These are phyloP conservation scores for Naganishia albida DNA, from an alignment of 1,284 basidiomycete species.

Conservation along the genomic window DNA sequence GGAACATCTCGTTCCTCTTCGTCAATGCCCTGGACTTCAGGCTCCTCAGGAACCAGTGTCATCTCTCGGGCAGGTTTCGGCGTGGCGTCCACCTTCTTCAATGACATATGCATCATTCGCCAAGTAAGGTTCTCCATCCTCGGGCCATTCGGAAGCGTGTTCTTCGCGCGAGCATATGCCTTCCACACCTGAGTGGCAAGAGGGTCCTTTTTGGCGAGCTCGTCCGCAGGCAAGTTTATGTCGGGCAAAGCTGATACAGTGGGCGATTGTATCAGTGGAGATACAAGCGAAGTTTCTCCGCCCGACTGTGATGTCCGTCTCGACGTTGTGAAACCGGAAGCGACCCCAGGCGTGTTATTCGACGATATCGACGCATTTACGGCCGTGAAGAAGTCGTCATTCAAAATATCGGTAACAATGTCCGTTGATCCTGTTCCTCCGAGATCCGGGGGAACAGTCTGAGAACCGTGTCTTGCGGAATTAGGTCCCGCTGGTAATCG, in stretches of 20 bases:
- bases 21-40: constrained; percentile 38
- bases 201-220: constrained; percentile 68
- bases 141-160: constrained; percentile 82
- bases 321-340: constrained; percentile 26
- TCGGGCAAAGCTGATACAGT: constrained; percentile 12
- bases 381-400: constrained; percentile 49
- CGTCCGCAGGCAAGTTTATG: constrained; percentile 37
- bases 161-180: constrained; percentile 89
- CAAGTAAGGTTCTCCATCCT: constrained; percentile 97
- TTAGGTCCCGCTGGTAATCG: constrained; percentile 8
- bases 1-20: constrained; percentile 36
- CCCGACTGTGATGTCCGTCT: constrained; percentile 31
- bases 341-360: constrained; percentile 36
- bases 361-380: constrained; percentile 35
- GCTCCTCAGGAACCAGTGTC: constrained; percentile 43
- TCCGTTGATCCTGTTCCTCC: constrained; percentile 33
- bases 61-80: constrained; percentile 35
- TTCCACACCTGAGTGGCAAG: constrained; percentile 95
- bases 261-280: constrained; percentile 38
- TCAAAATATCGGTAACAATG: constrained; percentile 48
- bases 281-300: constrained; percentile 14
- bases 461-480: constrained; percentile 18
- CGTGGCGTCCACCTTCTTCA: constrained; percentile 71
- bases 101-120: constrained; percentile 94
- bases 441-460: background rate